Conservation (phyloP, 2,329 filamentous ascomycete species). For the Epichloe sp. region DNA sequence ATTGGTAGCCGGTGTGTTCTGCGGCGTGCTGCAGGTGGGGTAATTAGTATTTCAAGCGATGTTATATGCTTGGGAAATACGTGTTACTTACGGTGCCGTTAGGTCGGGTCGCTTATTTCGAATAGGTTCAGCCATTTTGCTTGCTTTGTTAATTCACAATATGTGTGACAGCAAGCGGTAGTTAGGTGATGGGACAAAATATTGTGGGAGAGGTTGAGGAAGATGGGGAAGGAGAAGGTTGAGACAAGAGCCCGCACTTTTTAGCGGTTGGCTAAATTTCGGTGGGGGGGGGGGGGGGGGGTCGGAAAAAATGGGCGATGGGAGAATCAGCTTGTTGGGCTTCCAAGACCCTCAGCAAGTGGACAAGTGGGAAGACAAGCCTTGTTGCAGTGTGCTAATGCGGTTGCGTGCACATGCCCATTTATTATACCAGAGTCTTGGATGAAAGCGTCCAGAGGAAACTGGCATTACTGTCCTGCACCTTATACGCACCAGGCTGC, state of each 20-base stretch:
- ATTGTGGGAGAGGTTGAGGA: conserved; percentile 13
- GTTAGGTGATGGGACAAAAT: conserved; percentile 17
- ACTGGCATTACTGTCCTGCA: neutral
- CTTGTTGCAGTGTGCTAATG: neutral
- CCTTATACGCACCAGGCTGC: neutral
- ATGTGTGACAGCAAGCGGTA: conserved; percentile 9
- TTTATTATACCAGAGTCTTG: neutral
- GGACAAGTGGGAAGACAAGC: neutral
- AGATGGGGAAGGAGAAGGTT: conserved; percentile 19
- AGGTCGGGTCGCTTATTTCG: conserved; percentile 48
- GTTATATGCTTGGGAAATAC: conserved; percentile 7
- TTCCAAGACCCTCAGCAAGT: conserved; percentile 1
- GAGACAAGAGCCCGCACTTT: conserved; percentile 17
- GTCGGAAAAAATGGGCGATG: conserved; percentile 18
- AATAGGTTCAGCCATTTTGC: conserved; percentile 49
- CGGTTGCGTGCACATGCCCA: neutral
- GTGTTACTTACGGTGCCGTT: conserved; percentile 42
- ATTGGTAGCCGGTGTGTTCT: conserved; percentile 93
- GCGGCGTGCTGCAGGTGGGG: conserved; percentile 64
- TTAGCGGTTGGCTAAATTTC: conserved; percentile 26
- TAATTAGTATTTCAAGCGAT: conserved; percentile 21
- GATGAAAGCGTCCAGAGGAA: neutral
- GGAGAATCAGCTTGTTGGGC: conserved; percentile 19
- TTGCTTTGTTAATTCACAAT: conserved; percentile 10
- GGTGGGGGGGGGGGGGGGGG: conserved; percentile 25